Base-by-base conservation (phyloP, 225 moss, liverwort and hornwort species). In the Marchantia paleacea region DNA sequence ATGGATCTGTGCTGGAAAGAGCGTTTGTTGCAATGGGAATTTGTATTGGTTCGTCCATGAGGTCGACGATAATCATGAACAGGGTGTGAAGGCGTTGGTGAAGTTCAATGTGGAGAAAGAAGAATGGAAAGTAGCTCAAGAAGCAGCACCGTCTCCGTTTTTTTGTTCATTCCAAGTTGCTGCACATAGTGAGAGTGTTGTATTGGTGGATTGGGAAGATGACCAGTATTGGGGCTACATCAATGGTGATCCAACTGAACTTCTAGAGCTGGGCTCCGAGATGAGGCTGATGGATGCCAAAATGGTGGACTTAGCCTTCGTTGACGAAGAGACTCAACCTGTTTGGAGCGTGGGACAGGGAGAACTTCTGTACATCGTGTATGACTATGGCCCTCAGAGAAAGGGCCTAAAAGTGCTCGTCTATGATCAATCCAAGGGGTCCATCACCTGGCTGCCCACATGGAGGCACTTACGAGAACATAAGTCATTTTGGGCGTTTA, bases 401-500 rank as follows among this genome's bases (percentile, higher is more conserved):
- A 79, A 79, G 57, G 79, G 79, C 52, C 31, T 57, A 61, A 79
- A 70, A 48, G 22, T 79, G 16, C 69, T 70, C 22, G 69, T 79
- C 8, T 69, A 79, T 52, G 79, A 79, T 69, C 69, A 70, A 22
- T 54, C 69, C 70, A 79, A 79, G 24, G 69, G 22, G 13, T 69
- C 69, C 19, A 0, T 29, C 52, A 55, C 79, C 19, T 70, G 69
- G 79, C n/a, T 79, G 54, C 69, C 79, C 7, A 70, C 79, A 1
- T 79, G 79, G 79, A 69, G 13, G 50, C 79, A 79, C 69, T 70
- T 79, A 39, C 52, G 79, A 55, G 79, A 79, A 53, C 70, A 54
- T 15, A 79, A 57, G 79, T 79, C 79, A 30, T 79, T 79, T 18
- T 79, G 79, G 79, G 79, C 70, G 47, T 79, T 79, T 26, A 79